Conservation (phyloP, 2,329 filamentous ascomycete species). For the Byssoonygena ceratinophila region DNA sequence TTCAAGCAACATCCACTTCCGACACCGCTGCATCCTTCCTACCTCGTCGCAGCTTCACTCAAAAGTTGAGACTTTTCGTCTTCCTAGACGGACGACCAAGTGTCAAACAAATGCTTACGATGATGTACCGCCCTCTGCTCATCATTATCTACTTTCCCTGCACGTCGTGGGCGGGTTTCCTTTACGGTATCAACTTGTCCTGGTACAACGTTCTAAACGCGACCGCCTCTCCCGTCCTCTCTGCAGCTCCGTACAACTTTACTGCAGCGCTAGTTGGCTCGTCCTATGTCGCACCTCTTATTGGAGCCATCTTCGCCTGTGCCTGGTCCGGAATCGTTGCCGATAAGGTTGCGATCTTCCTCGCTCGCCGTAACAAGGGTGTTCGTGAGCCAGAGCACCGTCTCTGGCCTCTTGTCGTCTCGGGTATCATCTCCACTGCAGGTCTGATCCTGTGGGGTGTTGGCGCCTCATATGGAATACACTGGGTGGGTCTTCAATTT, state of each 20-base stretch:
- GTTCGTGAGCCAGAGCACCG: constrained; percentile 31
- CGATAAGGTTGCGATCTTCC: constrained; percentile 24
- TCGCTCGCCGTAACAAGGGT: constrained; percentile 36
- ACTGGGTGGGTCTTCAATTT: constrained; percentile 25
- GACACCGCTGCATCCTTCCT: constrained; percentile 3
- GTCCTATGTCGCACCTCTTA: constrained; percentile 21
- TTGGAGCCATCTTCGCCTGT: constrained; percentile 18
- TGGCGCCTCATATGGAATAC: constrained; percentile 22
- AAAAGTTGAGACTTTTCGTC: constrained; percentile 23
- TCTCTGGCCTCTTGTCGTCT: constrained; percentile 24
- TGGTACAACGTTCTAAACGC: constrained; percentile 28
- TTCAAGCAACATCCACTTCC: not conserved
- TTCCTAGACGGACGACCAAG: constrained; percentile 13
- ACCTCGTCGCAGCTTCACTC: constrained; percentile 5
- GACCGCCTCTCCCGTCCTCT: constrained; percentile 24
- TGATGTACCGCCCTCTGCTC: constrained; percentile 20
- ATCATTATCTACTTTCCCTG: constrained; percentile 25
- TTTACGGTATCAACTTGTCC: constrained; percentile 23
- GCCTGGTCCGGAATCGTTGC: constrained; percentile 11
- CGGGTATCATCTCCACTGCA: constrained; percentile 20
- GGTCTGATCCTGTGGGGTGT: constrained; percentile 24
- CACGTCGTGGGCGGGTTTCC: constrained; percentile 22
- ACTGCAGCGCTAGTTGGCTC: constrained; percentile 22
- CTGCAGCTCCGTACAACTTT: constrained; percentile 23
- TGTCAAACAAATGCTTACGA: constrained; percentile 17